phyloP scores from a whole-genome alignment of 768 basidiomycete genomes.

The Trametes elegans region DNA sequence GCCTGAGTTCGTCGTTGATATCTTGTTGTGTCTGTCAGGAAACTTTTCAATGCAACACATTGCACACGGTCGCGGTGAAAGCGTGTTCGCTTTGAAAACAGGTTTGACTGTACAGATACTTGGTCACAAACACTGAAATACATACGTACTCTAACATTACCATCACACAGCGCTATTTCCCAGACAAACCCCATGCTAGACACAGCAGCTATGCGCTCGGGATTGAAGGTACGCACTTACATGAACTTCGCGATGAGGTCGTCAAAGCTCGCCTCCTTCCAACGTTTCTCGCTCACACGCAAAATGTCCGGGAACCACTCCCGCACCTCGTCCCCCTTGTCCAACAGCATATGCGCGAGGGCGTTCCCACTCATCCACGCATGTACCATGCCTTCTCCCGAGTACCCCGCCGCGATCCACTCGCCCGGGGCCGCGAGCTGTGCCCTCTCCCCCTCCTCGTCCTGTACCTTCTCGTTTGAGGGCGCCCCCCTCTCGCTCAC shows the following conservation, averaged over 20 bases:
- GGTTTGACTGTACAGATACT: too few species aligned
- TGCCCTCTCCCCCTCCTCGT: not conserved
- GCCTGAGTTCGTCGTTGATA: too few species aligned
- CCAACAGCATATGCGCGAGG: conserved; percentile 58
- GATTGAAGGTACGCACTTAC: not conserved
- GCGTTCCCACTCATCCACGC: conserved; percentile 64
- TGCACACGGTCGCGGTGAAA: too few species aligned
- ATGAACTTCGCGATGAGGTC: conserved; percentile 24
- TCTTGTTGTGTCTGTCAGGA: not conserved
- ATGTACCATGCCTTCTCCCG: conserved; percentile 73
- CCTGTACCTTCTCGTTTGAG: not conserved
- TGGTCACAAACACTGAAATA: too few species aligned
- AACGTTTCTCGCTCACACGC: conserved; percentile 46
- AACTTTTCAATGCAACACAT: too few species aligned
- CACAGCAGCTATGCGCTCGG: not conserved
- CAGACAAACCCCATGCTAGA: not conserved
- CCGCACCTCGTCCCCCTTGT: conserved; percentile 30
- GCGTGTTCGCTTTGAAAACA: too few species aligned
- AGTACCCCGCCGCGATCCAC: conserved; percentile 71
- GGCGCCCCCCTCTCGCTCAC: too few species aligned
- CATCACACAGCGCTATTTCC: too few species aligned
- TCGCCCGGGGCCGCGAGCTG: conserved; percentile 47
- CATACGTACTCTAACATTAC: too few species aligned
- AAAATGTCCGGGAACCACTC: conserved; percentile 53
- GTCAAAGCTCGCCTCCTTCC: conserved; percentile 44